Evolutionary conservation across 352 stramenopile genomes (phyloP), one percentile per base, ranked within the genome.

Genomic region (Phytophthora brassicae): DNA sequence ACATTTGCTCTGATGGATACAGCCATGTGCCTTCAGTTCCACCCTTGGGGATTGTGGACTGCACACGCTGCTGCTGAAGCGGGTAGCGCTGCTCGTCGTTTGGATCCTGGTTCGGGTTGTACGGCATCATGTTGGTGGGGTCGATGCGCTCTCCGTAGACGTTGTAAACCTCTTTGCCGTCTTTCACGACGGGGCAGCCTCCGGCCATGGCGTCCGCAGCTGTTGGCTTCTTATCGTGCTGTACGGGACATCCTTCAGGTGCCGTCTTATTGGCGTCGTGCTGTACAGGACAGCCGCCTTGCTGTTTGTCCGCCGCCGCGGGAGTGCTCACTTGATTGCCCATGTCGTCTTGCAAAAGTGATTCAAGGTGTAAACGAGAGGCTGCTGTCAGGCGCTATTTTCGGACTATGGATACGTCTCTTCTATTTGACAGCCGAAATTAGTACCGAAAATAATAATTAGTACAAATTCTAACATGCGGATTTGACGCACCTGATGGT

Each of bases 1-100:
- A 99, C 95, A 99, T 99, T 87, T 99, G 97, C 51, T 98, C 95
- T 14, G 89, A 98, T 35, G 97, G 97, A 71, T 99, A 99, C 20
- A 96, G 84, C 97, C 97, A 99, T 53, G 97, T 99, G 69, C 84
- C 86, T 47, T 97, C 92, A 9, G 88, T 95, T 67, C 92, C 81
- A 60, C 92, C 80, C 72, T 99, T 99, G 11, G 97, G 97, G 74
- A 99, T 99, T 41, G 81, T 98, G 42, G 86, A 98, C 62, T 90
- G 75, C 45, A 99, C 94, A 50, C 97, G 94, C 23, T 97, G 75
- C 42, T 97, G 98, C 6, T 82, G 80, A 38, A 99, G 77, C 22
- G 87, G 79, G 63, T 86, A 91, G 16, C 77, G 86, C 80, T 99
- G 97, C 54, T 82, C 78, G 0, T 88, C 73, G 31, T 94, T 88